Base-by-base conservation (phyloP, 768 basidiomycete genomes). In the Termitomyces sp. region DNA sequence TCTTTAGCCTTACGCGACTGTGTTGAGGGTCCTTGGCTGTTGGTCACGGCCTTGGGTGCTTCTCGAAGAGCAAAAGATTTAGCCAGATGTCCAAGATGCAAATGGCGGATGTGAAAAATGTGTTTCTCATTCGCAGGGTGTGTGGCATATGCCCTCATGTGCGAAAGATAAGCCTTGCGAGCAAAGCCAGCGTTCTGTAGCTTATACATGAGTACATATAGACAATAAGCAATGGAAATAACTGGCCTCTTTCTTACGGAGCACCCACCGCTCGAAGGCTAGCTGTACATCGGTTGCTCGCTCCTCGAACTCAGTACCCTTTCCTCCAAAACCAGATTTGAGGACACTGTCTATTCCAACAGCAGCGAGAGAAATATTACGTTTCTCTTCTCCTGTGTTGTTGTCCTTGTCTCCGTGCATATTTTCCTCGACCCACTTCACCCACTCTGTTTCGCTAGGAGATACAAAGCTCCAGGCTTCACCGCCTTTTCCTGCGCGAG, bases 241-340 rank as follows among this genome's bases (percentile, higher is more conserved):
- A 71, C 83, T 57, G 59, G 95, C 96, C 65, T 87, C 78, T 71
- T 86, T 87, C 37, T 74, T 75, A 27, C 71, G 77, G 47, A 95
- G 69, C 1, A 96, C 93, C 96, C 97, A 98, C 47, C 91, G 81
- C 72, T 99, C 97, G 62, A 98, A 93, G 4, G 92, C 83, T 54
- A 98, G 80, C 71, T 99, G 97, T 10, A 95, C 95, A 50, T 98
- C 91, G 11, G 96, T 99, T 37, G 97, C 97, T 31, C 96, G 82
- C 41, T 80, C 80, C 73, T 98, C 94, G 63, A 85, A 93, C 66
- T 94, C 95, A 31, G 71, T 75, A 0, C 83, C 85, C 47, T 83
- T 84, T 7, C 94, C 95, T 5, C 95, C 95, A 68, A 96, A 96
- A 0, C 97, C 97, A 53, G 79, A 80, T 63, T 76, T 75, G 35